Base-by-base conservation (phyloP, 306 rosid genomes). In the Quercus mongolica region DNA sequence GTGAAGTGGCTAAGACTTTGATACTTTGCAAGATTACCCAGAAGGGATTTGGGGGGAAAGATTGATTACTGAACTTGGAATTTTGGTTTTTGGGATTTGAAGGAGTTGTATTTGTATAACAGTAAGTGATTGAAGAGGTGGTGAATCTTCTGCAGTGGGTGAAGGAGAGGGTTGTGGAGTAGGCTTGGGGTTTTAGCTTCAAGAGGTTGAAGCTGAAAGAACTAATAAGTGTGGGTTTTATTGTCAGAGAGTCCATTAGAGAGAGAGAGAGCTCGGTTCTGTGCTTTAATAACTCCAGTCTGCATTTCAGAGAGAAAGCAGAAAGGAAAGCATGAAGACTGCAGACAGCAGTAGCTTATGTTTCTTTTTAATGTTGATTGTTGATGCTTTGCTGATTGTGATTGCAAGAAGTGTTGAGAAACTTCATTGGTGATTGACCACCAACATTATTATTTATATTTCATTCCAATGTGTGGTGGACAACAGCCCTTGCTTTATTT, bases 241-340 rank as follows among this genome's bases (percentile, higher is more conserved):
- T 20, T 68, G 80, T 31, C 18, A 88, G 55, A 61, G 87, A 85
- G 76, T 86, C 94, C 94, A 93, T 93, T 75, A 54, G 80, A 78
- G 67, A 75, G 19, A 38, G 3, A 41, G 46, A 41, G 46, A 41
- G 46, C 12, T 7, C 11, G 71, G 14, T 49, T 74, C 56, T 59
- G 65, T n/a, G 21, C 58, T 21, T 15, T 78, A 70, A 81, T 78
- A 73, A 81, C 19, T 79, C 76, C 83, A 56, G 85, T 80, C 90
- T 82, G 90, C 96, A 92, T 92, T 84, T 86, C 82, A 86, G 73
- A 73, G 59, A 56, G 57, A 41, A 7, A 31, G 28, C 2, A 20
- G n/a, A 52, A 52, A 15, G 17, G 5, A 72, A 57, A 46, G 35
- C 64, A 26, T 23, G 5, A 46, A 62, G 73, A 69, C 51, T 13